Percentiles rank a stretch among this genome's conserved stretches.
Conservation (phyloP, 2,329 filamentous ascomycete genomes). For the Calonectria pteridis region DNA sequence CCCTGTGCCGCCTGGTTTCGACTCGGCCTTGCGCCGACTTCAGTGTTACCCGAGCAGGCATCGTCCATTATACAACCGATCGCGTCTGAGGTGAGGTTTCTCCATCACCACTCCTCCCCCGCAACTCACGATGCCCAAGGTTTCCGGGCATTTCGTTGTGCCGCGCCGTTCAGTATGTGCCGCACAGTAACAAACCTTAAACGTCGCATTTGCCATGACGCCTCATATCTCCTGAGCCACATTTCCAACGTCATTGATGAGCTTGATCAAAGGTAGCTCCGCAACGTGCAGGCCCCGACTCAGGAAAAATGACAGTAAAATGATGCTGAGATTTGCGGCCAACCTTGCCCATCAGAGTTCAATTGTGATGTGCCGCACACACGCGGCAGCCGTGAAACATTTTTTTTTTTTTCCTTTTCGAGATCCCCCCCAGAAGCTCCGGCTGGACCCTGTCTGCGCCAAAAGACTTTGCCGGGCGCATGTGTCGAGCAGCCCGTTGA, state of each 20-base stretch:
- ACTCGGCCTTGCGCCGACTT: conserved; percentile 54
- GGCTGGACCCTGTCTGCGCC: neutral
- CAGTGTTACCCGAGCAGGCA: neutral
- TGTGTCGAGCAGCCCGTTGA: conserved; percentile 4
- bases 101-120: conserved; percentile 21
- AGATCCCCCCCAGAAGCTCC: conserved; percentile 1
- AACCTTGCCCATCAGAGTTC: neutral
- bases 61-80: conserved; percentile 9
- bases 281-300: neutral
- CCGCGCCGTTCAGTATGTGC: conserved; percentile 14
- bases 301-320: neutral
- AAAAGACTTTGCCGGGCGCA: conserved; percentile 6
- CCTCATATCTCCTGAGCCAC: conserved; percentile 24
- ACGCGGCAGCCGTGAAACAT: conserved; percentile 12
- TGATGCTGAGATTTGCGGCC: neutral
- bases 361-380: conserved; percentile 5
- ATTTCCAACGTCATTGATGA: conserved; percentile 18
- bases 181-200: conserved; percentile 26
- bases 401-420: neutral
- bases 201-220: conserved; percentile 19
- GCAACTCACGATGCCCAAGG: conserved; percentile 18
- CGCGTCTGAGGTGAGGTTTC: conserved; percentile 21
- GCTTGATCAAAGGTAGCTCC: neutral
- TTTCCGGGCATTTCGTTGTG: conserved; percentile 22
- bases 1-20: conserved; percentile 60